Base-by-base conservation (phyloP, 768 basidiomycete species). In the Panaeolus cyanescens region DNA sequence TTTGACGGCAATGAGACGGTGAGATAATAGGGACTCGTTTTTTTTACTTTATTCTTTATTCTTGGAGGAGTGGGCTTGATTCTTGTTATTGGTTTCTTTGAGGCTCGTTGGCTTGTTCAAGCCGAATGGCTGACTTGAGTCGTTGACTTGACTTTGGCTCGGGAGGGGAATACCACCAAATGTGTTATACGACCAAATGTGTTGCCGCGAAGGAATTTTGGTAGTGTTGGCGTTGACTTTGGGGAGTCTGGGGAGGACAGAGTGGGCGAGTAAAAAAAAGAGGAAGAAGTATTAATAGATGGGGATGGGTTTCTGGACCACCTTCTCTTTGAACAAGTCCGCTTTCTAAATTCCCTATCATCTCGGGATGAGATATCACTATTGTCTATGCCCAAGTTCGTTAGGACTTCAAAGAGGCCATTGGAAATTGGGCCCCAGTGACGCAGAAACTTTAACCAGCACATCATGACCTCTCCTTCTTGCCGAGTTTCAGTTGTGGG, bases 381-480 rank as follows among this genome's bases (percentile, higher is more conserved):
- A 6, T 28, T n/a, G 25, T 50, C 45, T 1, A 50, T 50, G 4
- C 45, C 45, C 4, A 50, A 62, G 36, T 62, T 66, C 7, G 69
- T 67, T 1, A 66, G 56, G 12, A 71, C 64, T 22, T 71, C 68
- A 55, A 77, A 76, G 34, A 78, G 66, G 2, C 67, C 70, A 15
- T 71, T 71, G n/a, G 73, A 72, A 15, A 78, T 68, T 3, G 64
- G 59, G 4, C 67, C 69, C 75, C 77, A 77, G 13, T 74, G 70
- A 8, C 71, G 70, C 5, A 77, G 65, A 45, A 78, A n/a, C n/a
- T n/a, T n/a, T n/a, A n/a, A 73, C 75, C 75, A 78, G 22, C 62
- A 59, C 70, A 76, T 70, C 71, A 76, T 73, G 0, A 63, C 61
- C 54, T 72, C 67, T 15, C 72, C 72, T 28, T 66, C 63, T 32